Percentiles rank a stretch among this genome's conserved stretches.
Evolutionary conservation across 2,329 filamentous ascomycete species (phyloP).

Genomic region (Didymella segeticola): DNA sequence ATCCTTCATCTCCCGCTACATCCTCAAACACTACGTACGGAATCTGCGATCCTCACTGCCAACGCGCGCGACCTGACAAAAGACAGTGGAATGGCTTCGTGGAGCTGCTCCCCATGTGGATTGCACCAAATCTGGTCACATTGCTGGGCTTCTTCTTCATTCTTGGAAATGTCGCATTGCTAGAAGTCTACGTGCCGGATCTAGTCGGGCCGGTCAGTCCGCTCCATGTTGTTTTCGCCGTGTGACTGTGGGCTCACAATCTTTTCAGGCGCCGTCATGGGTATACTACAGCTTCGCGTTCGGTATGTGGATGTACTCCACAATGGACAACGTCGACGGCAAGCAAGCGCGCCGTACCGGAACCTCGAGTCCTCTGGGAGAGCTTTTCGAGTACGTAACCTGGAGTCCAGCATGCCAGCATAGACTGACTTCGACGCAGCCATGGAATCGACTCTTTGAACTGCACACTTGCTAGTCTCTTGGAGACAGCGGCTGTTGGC

Average conservation of each 20-base stretch:
- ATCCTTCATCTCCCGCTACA: slow-evolving; percentile 89
- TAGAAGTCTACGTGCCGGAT: slow-evolving; percentile 86
- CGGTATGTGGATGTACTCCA: slow-evolving; percentile 97
- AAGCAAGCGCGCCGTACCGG: slow-evolving; percentile 96
- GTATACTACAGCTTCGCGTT: slow-evolving; percentile 95
- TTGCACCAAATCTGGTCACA: slow-evolving; percentile 98
- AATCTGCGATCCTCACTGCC: background rate
- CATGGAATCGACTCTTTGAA: slow-evolving; percentile 98
- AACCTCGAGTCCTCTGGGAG: slow-evolving; percentile 91
- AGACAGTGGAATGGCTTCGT: slow-evolving; percentile 95
- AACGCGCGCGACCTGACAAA: slow-evolving; percentile 31
- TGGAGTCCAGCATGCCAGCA: slow-evolving; percentile 32
- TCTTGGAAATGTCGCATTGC: slow-evolving; percentile 76
- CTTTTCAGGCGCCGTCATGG: slow-evolving; percentile 78
- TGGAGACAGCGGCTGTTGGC: slow-evolving; percentile 92
- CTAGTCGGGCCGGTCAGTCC: slow-evolving; percentile 80
- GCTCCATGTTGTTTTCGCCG: background rate
- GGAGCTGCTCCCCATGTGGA: slow-evolving; percentile 89
- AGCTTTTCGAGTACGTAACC: slow-evolving; percentile 80
- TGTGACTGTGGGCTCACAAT: slow-evolving; percentile 18
- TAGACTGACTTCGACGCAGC: slow-evolving; percentile 48
- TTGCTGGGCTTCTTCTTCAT: slow-evolving; percentile 95
- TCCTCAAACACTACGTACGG: slow-evolving; percentile 92
- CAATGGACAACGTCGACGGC: slow-evolving; percentile 98
- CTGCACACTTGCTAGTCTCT: slow-evolving; percentile 89